phyloP scores from a whole-genome alignment of 805 yeast species.

The Pichia occidentalis region DNA sequence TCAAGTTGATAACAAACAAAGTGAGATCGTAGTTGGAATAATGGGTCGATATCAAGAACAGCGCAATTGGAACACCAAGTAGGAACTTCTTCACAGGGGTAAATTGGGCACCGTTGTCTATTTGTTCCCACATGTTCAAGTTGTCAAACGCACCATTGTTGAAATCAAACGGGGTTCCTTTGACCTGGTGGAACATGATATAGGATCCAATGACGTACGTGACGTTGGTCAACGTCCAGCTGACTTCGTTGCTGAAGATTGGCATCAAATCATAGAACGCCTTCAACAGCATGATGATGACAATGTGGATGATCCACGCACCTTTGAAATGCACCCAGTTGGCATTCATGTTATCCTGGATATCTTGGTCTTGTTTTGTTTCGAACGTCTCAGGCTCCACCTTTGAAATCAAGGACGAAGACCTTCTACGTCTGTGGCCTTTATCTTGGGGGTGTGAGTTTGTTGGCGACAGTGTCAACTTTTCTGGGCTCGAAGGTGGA shows the following conservation, averaged over 20 bases:
- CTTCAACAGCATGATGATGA: slow-evolving; percentile 68
- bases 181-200: slow-evolving; percentile 93
- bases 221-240: slow-evolving; percentile 90
- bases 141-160: slow-evolving; percentile 95
- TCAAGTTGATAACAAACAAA: slow-evolving; percentile 70
- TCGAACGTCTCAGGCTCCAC: slow-evolving; percentile 90
- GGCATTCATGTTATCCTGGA: slow-evolving; percentile 87
- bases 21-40: slow-evolving; percentile 79
- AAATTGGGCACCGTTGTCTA: slow-evolving; percentile 83
- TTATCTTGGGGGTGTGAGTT: slow-evolving; percentile 25
- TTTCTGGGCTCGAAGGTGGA: slow-evolving; percentile 29
- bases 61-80: slow-evolving; percentile 84
- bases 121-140: slow-evolving; percentile 98
- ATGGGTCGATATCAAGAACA: slow-evolving; percentile 83
- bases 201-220: slow-evolving; percentile 89
- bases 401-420: slow-evolving; percentile 85
- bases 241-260: slow-evolving; percentile 71
- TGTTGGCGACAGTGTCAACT: slow-evolving; percentile 30
- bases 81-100: slow-evolving; percentile 94
- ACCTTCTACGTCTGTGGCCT: slow-evolving; percentile 52
- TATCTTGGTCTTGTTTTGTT: slow-evolving; percentile 84
- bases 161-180: slow-evolving; percentile 96
- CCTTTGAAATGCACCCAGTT: slow-evolving; percentile 95
- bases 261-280: slow-evolving; percentile 74
- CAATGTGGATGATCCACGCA: slow-evolving; percentile 92